phyloP scores from a whole-genome alignment of 2,329 filamentous ascomycete species.

The Colletotrichum sp. region DNA sequence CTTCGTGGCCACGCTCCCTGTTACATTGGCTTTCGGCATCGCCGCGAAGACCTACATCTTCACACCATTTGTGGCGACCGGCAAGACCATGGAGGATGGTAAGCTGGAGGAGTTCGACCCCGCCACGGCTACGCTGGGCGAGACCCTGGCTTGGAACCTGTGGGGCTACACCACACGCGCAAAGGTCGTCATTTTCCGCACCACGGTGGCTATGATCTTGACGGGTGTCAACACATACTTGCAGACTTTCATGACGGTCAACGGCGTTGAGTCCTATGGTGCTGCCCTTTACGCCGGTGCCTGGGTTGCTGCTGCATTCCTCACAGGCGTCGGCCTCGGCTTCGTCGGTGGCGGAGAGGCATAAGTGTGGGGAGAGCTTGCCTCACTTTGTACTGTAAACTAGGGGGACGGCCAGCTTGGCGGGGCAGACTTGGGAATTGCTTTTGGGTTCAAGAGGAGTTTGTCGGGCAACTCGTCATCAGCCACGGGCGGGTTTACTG shows the following conservation, averaged over 20 bases:
- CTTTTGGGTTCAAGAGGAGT: neutral
- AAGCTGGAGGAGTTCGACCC: constrained; percentile 64
- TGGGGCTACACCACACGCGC: constrained; percentile 71
- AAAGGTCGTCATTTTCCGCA: constrained; percentile 69
- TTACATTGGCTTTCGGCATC: constrained; percentile 64
- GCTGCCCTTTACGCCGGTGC: constrained; percentile 75
- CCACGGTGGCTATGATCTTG: constrained; percentile 61
- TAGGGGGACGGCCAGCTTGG: neutral
- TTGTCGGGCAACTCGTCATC: neutral
- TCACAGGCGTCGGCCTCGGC: constrained; percentile 62
- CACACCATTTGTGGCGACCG: constrained; percentile 64
- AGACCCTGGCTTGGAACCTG: constrained; percentile 76
- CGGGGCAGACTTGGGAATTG: neutral
- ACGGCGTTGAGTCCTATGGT: constrained; percentile 72
- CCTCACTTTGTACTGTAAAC: neutral
- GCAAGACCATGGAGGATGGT: constrained; percentile 52
- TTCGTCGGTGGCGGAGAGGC: constrained; percentile 48
- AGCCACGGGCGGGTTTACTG: neutral
- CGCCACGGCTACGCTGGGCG: constrained; percentile 64
- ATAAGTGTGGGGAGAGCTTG: neutral
- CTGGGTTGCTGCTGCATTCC: constrained; percentile 71
- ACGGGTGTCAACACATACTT: constrained; percentile 66
- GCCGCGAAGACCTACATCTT: constrained; percentile 82
- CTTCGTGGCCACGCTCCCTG: constrained; percentile 65
- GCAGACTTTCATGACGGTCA: constrained; percentile 68